Evolutionary conservation across 1,284 basidiomycete genomes (phyloP).

Genomic region (Schizophyllum amplum): DNA sequence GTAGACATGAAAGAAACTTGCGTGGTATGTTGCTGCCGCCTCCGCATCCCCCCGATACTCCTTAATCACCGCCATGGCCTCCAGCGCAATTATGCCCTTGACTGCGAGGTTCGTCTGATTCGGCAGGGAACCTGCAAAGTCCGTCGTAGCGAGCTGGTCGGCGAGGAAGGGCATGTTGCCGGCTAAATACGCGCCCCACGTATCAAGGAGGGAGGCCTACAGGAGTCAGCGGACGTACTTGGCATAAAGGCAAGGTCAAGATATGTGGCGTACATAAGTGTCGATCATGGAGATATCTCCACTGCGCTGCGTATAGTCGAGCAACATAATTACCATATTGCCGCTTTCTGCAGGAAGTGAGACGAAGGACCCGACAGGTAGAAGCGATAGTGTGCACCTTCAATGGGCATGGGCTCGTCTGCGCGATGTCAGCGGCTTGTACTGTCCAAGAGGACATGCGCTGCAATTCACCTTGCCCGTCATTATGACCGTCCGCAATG

Average conservation of each 20-base stretch:
- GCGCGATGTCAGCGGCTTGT: not conserved
- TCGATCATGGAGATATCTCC: constrained; percentile 45
- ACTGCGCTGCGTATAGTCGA: constrained; percentile 57
- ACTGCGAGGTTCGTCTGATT: constrained; percentile 77
- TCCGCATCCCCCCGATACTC: constrained; percentile 3
- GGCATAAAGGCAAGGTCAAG: too few relatives aligned
- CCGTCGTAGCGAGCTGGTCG: not conserved
- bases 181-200: not conserved
- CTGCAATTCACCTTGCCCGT: not conserved
- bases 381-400: not conserved
- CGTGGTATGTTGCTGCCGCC: not conserved
- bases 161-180: not conserved
- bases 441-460: not conserved
- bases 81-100: constrained; percentile 70
- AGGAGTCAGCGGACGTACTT: not conserved
- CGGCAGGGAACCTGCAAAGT: constrained; percentile 19
- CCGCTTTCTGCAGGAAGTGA: constrained; percentile 42
- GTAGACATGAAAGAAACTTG: not conserved
- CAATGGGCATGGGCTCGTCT: not conserved
- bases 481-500: not conserved
- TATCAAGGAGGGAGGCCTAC: not conserved
- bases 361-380: not conserved
- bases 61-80: constrained; percentile 56
- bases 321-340: constrained; percentile 70
- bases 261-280: constrained; percentile 47